Percentiles rank a stretch among this genome's conserved stretches.
phyloP scores from a whole-genome alignment of 2,329 filamentous ascomycete genomes.

The Pseudogymnoascus sp. region DNA sequence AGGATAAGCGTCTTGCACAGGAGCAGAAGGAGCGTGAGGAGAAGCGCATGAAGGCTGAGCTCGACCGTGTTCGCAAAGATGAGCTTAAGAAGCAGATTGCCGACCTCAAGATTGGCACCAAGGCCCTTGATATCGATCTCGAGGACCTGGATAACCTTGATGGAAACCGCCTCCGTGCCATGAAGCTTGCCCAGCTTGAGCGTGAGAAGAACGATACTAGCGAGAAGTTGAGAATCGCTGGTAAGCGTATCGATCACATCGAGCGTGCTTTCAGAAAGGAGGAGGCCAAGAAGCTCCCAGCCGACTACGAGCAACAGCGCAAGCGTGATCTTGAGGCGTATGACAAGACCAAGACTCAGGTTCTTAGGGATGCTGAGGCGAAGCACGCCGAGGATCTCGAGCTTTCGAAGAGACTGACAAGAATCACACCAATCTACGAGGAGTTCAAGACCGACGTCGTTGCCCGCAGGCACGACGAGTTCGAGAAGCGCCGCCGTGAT shows the following conservation, averaged over 20 bases:
- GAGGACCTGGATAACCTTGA: slow-evolving; percentile 81
- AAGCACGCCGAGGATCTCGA: slow-evolving; percentile 91
- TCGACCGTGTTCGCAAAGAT: slow-evolving; percentile 82
- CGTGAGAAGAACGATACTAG: slow-evolving; percentile 96
- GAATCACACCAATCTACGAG: slow-evolving; percentile 79
- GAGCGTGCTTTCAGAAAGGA: slow-evolving; percentile 96
- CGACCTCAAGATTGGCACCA: slow-evolving; percentile 83
- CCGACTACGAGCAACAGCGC: slow-evolving; percentile 79
- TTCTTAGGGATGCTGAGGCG: slow-evolving; percentile 67
- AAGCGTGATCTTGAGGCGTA: slow-evolving; percentile 72
- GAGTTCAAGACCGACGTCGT: slow-evolving; percentile 74
- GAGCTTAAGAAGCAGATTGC: slow-evolving; percentile 89
- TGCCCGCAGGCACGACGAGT: slow-evolving; percentile 85
- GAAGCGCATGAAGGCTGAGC: slow-evolving; percentile 76
- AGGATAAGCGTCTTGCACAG: slow-evolving; percentile 79
- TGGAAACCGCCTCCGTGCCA: slow-evolving; percentile 79
- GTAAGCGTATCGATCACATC: slow-evolving; percentile 92
- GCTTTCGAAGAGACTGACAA: slow-evolving; percentile 83
- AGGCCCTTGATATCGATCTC: slow-evolving; percentile 66
- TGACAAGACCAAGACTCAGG: slow-evolving; percentile 69
- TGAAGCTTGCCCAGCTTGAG: slow-evolving; percentile 93
- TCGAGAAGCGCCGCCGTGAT: slow-evolving; percentile 85
- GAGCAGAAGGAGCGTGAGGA: slow-evolving; percentile 88
- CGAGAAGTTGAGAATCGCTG: slow-evolving; percentile 82
- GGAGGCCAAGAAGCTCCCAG: slow-evolving; percentile 81